phyloP scores from a whole-genome alignment of 2,329 filamentous ascomycete species.

The Nemania bipapillata region DNA sequence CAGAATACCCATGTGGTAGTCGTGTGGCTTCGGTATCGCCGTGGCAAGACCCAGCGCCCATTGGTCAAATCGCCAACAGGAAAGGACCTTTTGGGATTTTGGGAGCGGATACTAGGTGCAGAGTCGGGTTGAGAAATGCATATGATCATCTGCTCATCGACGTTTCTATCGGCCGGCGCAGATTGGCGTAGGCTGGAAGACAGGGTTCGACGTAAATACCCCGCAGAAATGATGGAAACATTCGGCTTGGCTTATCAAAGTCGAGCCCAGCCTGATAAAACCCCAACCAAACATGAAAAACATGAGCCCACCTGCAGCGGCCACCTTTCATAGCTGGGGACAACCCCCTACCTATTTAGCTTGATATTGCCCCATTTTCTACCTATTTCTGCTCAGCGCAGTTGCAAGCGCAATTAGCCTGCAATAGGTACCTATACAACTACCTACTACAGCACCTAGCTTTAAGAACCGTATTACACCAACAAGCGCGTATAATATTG shows the following conservation, averaged over 20 bases:
- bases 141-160: conserved; percentile 28
- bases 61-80: conserved; percentile 12
- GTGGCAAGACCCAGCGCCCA: conserved; percentile 12
- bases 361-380: no score
- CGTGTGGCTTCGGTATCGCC: conserved; percentile 30
- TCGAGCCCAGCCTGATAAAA: conserved; percentile 31
- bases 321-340: no score
- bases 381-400: no score
- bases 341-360: no score
- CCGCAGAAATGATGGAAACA: conserved; percentile 30
- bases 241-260: conserved; percentile 42
- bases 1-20: conserved; percentile 21
- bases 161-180: not conserved
- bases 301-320: no score
- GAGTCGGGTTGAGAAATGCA: conserved; percentile 8
- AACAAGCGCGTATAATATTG: no score
- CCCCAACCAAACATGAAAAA: conserved; percentile 25
- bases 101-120: not conserved
- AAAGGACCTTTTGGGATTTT: no score
- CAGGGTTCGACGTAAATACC: conserved; percentile 32
- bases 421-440: no score
- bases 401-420: no score
- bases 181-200: not conserved
- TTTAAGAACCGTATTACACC: no score
- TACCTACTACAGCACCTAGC: no score